Conservation (phyloP, 257 asterid species). For the Perilla frutescens region DNA sequence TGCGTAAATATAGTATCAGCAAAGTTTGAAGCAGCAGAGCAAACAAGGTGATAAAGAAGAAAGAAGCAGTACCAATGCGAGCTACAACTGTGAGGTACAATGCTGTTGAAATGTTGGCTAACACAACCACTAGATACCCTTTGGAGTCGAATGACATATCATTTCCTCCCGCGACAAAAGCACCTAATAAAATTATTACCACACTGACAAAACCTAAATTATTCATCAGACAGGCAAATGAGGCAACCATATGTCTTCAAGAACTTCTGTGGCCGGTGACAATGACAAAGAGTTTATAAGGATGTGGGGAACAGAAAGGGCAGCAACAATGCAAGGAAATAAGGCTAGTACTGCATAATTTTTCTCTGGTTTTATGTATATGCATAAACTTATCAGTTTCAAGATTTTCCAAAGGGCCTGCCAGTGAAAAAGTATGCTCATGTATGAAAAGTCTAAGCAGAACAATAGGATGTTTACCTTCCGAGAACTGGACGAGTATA, state of each 20-base stretch:
- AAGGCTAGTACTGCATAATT: too few species aligned
- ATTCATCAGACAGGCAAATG: conserved; percentile 38
- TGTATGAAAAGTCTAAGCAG: too few species aligned
- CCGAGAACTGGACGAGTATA: conserved; percentile 64
- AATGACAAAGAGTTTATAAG: too few species aligned
- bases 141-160: conserved; percentile 81
- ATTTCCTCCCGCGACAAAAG: conserved; percentile 90
- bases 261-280: background rate
- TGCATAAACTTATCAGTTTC: too few species aligned
- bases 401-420: too few species aligned
- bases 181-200: conserved; percentile 77
- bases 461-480: conserved; percentile 54
- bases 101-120: conserved; percentile 85
- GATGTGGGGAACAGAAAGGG: too few species aligned
- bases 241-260: background rate
- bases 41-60: conserved; percentile 23
- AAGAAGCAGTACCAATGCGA: conserved; percentile 68
- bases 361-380: too few species aligned
- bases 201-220: conserved; percentile 67
- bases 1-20: conserved; percentile 47
- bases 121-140: conserved; percentile 75
- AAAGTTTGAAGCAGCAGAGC: conserved; percentile 34
- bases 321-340: too few species aligned
- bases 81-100: conserved; percentile 88
- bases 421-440: too few species aligned